Base-by-base conservation (phyloP, 345 rosid genomes). In the Populus simonii region DNA sequence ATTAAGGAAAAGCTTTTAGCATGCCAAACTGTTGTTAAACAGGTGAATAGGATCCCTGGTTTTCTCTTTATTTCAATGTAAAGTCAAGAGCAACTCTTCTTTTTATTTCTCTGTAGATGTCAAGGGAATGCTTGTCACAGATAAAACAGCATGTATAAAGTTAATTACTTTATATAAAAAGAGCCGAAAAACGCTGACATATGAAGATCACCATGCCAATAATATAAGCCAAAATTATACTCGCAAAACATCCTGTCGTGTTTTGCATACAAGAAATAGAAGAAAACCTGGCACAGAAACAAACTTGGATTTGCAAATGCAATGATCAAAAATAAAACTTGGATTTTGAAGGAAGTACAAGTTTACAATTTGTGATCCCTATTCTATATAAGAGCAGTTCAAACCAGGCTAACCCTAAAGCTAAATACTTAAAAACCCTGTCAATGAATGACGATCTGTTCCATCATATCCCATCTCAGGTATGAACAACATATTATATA, bases 401-500 rank as follows among this genome's bases (percentile, higher is more conserved):
- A 53, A 68, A 53, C 29, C 31, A 62, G 73, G 67, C 33, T 67
- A n/a, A 23, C 53, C 39, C 31, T 8, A 2, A 49, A 36, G 10
- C 17, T 36, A 16, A 53, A 68, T 67, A 8, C 49, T 68, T 35
- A 0, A 20, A 47, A 31, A 66, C 47, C 35, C 35, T 51, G 65
- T 57, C 59, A 25, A 53, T 25, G 38, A 39, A 68, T 2, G 22
- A 59, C 33, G 43, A 17, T 74, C 78, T 62, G 53, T 49, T 31
- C 49, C 72, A 20, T 27, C 39, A 45, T 33, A 13, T 61, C 65
- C 35, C 38, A 49, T 79, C 78, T 43, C 57, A 15, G 70, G 55
- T 25, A 62, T 17, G 73, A 67, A 74, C 73, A 45, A 59, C 77
- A 68, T 53, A 12, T 23, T 57, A 67, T 68, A 66, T 73, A 68